phyloP scores from a whole-genome alignment of 2,329 filamentous ascomycete genomes.

The Cladophialophora exuberans region DNA sequence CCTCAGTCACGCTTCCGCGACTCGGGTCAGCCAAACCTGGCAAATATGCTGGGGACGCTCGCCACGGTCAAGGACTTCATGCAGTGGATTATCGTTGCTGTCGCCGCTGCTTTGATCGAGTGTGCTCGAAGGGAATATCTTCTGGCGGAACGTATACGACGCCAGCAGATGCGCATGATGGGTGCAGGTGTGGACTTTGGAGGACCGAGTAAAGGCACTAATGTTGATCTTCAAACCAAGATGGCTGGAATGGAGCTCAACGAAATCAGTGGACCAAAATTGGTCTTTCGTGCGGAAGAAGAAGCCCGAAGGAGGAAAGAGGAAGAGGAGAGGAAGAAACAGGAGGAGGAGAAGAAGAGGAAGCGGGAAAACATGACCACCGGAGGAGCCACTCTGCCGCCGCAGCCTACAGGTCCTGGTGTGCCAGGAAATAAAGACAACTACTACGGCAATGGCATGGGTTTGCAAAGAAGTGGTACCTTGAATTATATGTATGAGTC shows the following conservation, averaged over 20 bases:
- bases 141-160: conserved; percentile 16
- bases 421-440: conserved; percentile 22
- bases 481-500: conserved; percentile 31
- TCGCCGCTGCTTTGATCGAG: conserved; percentile 22
- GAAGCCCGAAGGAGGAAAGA: conserved; percentile 9
- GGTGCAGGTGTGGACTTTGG: conserved; percentile 26
- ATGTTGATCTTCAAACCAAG: not conserved
- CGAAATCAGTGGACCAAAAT: conserved; percentile 20
- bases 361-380: not conserved
- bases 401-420: conserved; percentile 8
- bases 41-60: conserved; percentile 60
- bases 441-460: conserved; percentile 26
- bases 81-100: conserved; percentile 26
- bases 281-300: conserved; percentile 8
- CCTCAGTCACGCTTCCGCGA: conserved; percentile 29
- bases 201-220: conserved; percentile 4
- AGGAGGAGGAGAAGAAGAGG: not conserved
- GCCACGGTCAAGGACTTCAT: conserved; percentile 27
- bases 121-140: conserved; percentile 27
- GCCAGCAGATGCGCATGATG: conserved; percentile 8
- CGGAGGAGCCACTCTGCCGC: not conserved
- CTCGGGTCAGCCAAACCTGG: conserved; percentile 30
- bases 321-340: not conserved
- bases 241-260: conserved; percentile 8
- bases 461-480: conserved; percentile 22